Evolutionary conservation across 257 asterid species (phyloP), one percentile per base, ranked within the genome.

Genomic region (Penstemon newberryi): DNA sequence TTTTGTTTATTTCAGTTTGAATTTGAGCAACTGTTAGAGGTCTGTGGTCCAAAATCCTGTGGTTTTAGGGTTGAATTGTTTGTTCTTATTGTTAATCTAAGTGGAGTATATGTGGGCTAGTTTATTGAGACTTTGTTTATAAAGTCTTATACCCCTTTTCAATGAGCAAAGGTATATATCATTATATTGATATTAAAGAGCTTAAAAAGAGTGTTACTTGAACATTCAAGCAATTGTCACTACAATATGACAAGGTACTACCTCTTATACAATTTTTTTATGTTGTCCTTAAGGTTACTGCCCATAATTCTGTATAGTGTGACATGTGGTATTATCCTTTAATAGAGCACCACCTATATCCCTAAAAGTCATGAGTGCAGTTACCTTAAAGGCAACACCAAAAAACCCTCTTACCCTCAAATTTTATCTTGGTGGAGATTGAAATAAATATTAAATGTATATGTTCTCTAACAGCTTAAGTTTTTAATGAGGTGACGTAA

Each of bases 1-100:
- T 11, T 36, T 50, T 3, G 5, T 45, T 18, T 41, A 11, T 62
- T 49, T 5, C 2, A 4, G 11, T 49, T 3, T 49, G 18, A 49
- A 9, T 49, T 49, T 63, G n/a, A 40, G 36, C 38, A 44, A 40
- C 15, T 56, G 3, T 54, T 33, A 45, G 63, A 60, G 25, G 38
- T 51, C 69, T 66, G 52, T 43, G 58, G 45, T 25, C n/a, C 53
- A 56, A 53, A 40, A 66, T 61, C 54, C 46, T 63, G 56, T 51
- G 13, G 18, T 3, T 56, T 37, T 33, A 46, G 38, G 18, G 53
- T 56, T 51, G 49, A 15, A 4, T 61, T 60, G 7, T 11, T 38
- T 3, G 8, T 60, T 67, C 61, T 5, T 39, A 43, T 50, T 5
- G 4, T 38, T 37, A 41, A 11, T 62, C 44, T 42, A 4, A 18